Evolutionary conservation across 2,329 filamentous ascomycete species (phyloP).

Genomic region (Colletotrichum echinochloae): DNA sequence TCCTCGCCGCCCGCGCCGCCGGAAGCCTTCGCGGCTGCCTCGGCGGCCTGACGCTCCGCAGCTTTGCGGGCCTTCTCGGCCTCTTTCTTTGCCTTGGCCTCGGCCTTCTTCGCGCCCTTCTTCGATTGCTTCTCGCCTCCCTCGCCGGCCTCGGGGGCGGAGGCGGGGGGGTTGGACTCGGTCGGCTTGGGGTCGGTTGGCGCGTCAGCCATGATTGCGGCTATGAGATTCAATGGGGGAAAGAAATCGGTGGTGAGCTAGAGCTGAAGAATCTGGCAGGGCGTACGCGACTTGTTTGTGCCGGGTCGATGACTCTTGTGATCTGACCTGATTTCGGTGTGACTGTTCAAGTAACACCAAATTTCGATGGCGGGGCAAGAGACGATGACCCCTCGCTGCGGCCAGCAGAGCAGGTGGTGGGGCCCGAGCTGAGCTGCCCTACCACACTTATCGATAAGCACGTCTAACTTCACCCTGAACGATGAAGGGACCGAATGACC

Average conservation of each 20-base stretch:
- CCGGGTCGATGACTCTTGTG: constrained; percentile 26
- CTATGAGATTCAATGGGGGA: not conserved
- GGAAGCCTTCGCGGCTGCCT: constrained; percentile 30
- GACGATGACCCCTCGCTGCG: constrained; percentile 28
- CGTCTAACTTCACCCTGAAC: not conserved
- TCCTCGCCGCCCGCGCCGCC: constrained; percentile 20
- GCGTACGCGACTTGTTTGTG: not conserved
- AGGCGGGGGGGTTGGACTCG: constrained; percentile 41
- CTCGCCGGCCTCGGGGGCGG: constrained; percentile 44
- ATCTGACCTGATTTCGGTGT: constrained; percentile 20
- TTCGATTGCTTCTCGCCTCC: constrained; percentile 64
- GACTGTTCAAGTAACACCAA: constrained; percentile 24
- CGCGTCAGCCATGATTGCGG: constrained; percentile 51
- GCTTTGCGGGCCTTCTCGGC: constrained; percentile 75
- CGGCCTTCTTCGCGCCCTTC: constrained; percentile 88
- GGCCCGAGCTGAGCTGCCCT: constrained; percentile 8
- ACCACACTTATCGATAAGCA: constrained; percentile 18
- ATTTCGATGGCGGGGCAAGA: constrained; percentile 39
- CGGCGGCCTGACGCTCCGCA: constrained; percentile 2
- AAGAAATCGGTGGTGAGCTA: not conserved
- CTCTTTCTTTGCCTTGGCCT: constrained; percentile 89
- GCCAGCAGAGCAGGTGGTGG: not conserved
- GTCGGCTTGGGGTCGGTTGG: constrained; percentile 45
- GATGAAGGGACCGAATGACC: not conserved
- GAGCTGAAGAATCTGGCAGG: not conserved